Evolutionary conservation across 202 grass and related monocot genomes (phyloP).

Genomic region (Setaria italica): DNA sequence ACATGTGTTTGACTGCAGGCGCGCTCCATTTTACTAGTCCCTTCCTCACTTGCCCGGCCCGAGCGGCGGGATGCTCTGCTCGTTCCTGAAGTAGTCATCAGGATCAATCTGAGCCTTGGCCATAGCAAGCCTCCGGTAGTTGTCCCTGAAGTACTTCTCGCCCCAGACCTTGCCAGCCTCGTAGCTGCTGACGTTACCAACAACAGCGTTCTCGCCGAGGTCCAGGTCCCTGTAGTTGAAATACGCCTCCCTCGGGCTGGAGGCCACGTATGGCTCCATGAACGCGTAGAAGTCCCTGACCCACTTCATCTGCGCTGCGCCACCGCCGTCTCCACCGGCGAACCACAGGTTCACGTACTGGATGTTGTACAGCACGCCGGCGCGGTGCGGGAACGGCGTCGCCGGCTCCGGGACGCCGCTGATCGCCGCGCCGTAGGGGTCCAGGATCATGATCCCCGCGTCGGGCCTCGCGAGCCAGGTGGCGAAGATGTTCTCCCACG

Average conservation of each 20-base stretch:
- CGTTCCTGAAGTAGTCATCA: conserved; percentile 50
- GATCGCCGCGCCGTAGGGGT: conserved; percentile 47
- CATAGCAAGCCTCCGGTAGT: conserved; percentile 34
- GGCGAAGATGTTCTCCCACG: conserved; percentile 36
- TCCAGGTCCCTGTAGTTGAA: conserved; percentile 59
- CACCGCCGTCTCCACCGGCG: neutral
- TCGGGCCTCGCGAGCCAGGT: conserved; percentile 28
- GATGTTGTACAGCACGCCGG: conserved; percentile 59
- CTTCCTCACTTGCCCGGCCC: neutral
- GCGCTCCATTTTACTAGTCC: neutral
- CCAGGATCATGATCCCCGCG: conserved; percentile 45
- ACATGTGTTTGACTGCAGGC: neutral
- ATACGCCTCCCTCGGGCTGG: conserved; percentile 45
- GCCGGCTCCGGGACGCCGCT: conserved; percentile 16
- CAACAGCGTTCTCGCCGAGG: conserved; percentile 43
- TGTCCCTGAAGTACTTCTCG: conserved; percentile 49
- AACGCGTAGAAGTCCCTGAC: conserved; percentile 40
- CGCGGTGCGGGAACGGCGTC: conserved; percentile 50
- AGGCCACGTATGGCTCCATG: conserved; percentile 42
- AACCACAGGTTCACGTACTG: conserved; percentile 48
- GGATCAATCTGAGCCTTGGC: conserved; percentile 50
- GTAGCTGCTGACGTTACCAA: conserved; percentile 34
- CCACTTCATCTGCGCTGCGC: conserved; percentile 45
- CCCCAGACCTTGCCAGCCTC: conserved; percentile 36
- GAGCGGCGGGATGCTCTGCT: conserved; percentile 60